Base-by-base conservation (phyloP, 331 rosid genomes). In the Rosa hybrid region DNA sequence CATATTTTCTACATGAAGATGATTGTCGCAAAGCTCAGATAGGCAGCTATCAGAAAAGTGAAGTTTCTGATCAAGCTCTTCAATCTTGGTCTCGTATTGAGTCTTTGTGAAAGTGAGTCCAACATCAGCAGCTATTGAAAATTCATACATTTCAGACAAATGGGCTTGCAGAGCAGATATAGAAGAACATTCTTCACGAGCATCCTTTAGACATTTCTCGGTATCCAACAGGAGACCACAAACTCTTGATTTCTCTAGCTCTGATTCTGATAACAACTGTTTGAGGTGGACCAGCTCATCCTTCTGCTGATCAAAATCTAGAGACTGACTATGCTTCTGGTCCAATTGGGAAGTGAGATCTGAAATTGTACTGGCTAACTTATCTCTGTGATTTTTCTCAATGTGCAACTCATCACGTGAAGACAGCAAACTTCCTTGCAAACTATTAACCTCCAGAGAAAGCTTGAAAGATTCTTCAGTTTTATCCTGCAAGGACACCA, bases 161-260 rank as follows among this genome's bases (percentile, higher is more conserved):
- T 88, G 87, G 80, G 76, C 83, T 85, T 93, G 94, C 86, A 91
- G 80, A 81, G 60, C 83, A 82, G 82, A 80, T 72, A 80, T 34
- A 78, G 89, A 85, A 71, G 90, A 91, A 86, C 88, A 81, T 77
- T 89, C 88, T 75, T 81, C 84, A 73, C n/a, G 74, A 83, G 88
- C 84, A 50, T 77, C 86, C 84, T 71, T 78, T 69, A 91, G 87
- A 78, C 44, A 77, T 85, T 83, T 83, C 77, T 91, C 91, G 49
- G 96, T 87, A 71, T 78, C 88, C 78, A 79, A 80, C 59, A 90
- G 82, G 82, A 83, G 86, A 73, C 79, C 64, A 76, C 72, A 73
- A 27, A 93, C 80, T 85, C 89, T 88, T 84, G 94, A 87, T 81
- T 91, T 96, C 82, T 93, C 97, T n/a, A 78, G 81, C 78, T 96